These are phyloP conservation scores for Sphagnum tenellum DNA, from an alignment of 225 moss, liverwort and hornwort species.

Conservation along the genomic window DNA sequence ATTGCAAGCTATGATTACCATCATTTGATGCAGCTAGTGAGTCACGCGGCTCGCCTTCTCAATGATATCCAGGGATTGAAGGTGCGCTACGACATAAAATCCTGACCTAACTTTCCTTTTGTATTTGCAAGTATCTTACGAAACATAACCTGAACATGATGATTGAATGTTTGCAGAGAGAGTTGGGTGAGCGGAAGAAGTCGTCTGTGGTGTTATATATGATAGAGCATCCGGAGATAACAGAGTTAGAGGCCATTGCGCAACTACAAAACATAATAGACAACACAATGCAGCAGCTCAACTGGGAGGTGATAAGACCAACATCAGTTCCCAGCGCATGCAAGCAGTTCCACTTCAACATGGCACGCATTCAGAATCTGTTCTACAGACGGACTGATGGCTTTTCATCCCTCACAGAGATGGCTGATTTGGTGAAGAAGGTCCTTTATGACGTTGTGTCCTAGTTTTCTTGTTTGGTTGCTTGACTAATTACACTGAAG, in stretches of 20 bases:
- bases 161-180: slow-evolving; percentile 36
- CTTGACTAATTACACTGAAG: too few species aligned
- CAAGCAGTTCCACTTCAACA: slow-evolving; percentile 39
- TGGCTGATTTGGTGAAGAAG: slow-evolving; percentile 29
- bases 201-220: slow-evolving; percentile 38
- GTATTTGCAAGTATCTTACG: not conserved
- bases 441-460: slow-evolving; percentile 35
- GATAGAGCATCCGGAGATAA: slow-evolving; percentile 30
- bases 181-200: slow-evolving; percentile 29
- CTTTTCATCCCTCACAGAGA: slow-evolving; percentile 33
- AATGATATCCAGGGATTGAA: slow-evolving; percentile 51
- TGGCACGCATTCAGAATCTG: slow-evolving; percentile 29
- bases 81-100: slow-evolving; percentile 1
- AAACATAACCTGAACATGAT: not conserved
- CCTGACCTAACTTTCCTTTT: not conserved
- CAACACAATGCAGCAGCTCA: slow-evolving; percentile 45
- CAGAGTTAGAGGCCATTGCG: slow-evolving; percentile 23
- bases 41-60: slow-evolving; percentile 33
- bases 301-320: slow-evolving; percentile 29
- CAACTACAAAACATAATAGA: slow-evolving; percentile 27
- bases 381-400: slow-evolving; percentile 42
- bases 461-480: not conserved
- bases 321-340: slow-evolving; percentile 42
- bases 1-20: slow-evolving; percentile 27
- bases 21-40: slow-evolving; percentile 29